A percentile compares a stretch with the other conserved stretches of the same genome.
phyloP scores from a whole-genome alignment of 2,329 filamentous ascomycete species.

The Dactylellina parvicollis region DNA sequence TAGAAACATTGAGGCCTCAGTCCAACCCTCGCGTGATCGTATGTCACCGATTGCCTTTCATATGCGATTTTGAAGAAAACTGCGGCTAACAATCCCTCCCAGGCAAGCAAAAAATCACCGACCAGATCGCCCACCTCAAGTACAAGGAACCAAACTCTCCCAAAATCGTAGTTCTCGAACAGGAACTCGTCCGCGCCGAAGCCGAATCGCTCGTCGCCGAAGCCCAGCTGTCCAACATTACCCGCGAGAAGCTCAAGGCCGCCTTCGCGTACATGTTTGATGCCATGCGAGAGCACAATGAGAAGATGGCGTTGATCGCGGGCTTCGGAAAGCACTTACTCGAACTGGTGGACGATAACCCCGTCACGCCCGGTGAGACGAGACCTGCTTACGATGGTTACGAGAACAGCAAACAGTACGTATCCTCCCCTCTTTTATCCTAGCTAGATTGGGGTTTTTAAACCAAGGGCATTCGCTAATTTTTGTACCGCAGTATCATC shows the following conservation, averaged over 20 bases:
- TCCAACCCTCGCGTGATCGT: slow-evolving; percentile 97
- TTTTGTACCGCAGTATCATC: slow-evolving; percentile 73
- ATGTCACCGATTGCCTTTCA: slow-evolving; percentile 62
- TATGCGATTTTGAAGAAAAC: slow-evolving; percentile 4
- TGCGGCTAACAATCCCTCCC: slow-evolving; percentile 20
- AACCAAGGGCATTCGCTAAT: background rate
- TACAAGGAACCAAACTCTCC: slow-evolving; percentile 99
- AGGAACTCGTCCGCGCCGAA: slow-evolving; percentile 97
- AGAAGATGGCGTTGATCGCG: slow-evolving; percentile 97
- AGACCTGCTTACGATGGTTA: slow-evolving; percentile 96
- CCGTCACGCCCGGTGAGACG: slow-evolving; percentile 96
- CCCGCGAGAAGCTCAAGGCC: slow-evolving; percentile 98
- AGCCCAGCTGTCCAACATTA: slow-evolving; percentile 98
- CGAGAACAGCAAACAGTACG: slow-evolving; percentile 87
- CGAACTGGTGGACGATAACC: slow-evolving; percentile 93
- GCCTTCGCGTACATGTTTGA: slow-evolving; percentile 99
- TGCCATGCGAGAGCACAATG: slow-evolving; percentile 93
- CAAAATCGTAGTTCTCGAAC: slow-evolving; percentile 96
- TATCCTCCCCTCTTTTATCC: slow-evolving; percentile 30
- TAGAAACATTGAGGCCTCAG: slow-evolving; percentile 97
- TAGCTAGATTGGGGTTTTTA: slow-evolving; percentile 56
- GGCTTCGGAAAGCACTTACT: slow-evolving; percentile 98
- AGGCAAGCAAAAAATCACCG: slow-evolving; percentile 99
- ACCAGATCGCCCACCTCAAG: slow-evolving; percentile 97
- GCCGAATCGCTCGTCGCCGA: slow-evolving; percentile 98